phyloP scores from a whole-genome alignment of 1,284 basidiomycete species.

The Porogramme epimiltina region DNA sequence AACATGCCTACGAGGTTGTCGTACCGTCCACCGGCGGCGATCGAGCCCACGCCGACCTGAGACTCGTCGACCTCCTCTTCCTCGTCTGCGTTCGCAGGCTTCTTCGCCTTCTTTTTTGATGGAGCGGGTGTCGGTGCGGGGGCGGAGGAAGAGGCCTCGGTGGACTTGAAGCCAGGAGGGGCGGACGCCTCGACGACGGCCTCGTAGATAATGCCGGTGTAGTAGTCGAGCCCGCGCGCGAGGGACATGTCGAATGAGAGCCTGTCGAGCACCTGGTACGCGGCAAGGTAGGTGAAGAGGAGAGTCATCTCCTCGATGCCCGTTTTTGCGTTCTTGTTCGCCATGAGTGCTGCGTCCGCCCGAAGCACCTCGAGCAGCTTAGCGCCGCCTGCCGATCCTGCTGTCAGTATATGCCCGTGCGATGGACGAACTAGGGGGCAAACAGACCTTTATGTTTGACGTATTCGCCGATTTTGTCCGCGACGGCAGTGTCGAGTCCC shows the following conservation, averaged over 20 bases:
- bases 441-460: slow-evolving; percentile 87
- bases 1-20: slow-evolving; percentile 98
- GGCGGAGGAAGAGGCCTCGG: slow-evolving; percentile 44
- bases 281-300: slow-evolving; percentile 83
- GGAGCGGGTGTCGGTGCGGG: slow-evolving; percentile 29
- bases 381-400: slow-evolving; percentile 58
- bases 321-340: slow-evolving; percentile 77
- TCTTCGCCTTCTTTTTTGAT: slow-evolving; percentile 47
- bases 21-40: slow-evolving; percentile 96
- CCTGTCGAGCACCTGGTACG: slow-evolving; percentile 84
- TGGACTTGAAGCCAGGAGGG: slow-evolving; percentile 74
- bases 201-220: slow-evolving; percentile 99
- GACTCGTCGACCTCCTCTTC: slow-evolving; percentile 94
- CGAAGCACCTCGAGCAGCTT: slow-evolving; percentile 80
- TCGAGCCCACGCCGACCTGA: slow-evolving; percentile 93
- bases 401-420: too few relatives aligned
- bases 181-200: slow-evolving; percentile 93
- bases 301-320: slow-evolving; percentile 92
- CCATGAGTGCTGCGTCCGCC: slow-evolving; percentile 66
- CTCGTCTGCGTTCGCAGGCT: slow-evolving; percentile 48
- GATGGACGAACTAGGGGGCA: slow-evolving; percentile 6
- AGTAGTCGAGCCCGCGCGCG: slow-evolving; percentile 96
- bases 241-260: slow-evolving; percentile 97
- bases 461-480: slow-evolving; percentile 96
- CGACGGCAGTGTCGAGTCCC: slow-evolving; percentile 80